These are phyloP conservation scores for Pythium vanterpoolii DNA, from an alignment of 352 stramenopile genomes.

Conservation along the genomic window DNA sequence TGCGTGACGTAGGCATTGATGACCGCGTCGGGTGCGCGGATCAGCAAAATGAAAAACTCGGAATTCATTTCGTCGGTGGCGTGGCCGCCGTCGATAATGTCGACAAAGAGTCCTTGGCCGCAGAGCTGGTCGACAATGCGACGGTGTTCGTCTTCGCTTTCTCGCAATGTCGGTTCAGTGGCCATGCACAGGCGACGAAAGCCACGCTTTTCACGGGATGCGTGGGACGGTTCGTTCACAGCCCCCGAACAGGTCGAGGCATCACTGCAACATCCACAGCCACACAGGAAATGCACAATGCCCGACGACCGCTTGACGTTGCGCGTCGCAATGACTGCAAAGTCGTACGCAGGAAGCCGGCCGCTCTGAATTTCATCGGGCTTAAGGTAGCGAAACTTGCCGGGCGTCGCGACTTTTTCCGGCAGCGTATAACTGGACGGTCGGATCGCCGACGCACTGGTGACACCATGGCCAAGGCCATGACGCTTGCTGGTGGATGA, in stretches of 20 bases:
- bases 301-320: slow-evolving; percentile 43
- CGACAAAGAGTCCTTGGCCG: slow-evolving; percentile 63
- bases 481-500: slow-evolving; percentile 1
- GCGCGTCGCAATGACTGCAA: slow-evolving; percentile 76
- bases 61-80: slow-evolving; percentile 81
- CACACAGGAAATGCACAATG: slow-evolving; percentile 35
- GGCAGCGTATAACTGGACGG: slow-evolving; percentile 30
- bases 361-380: slow-evolving; percentile 72
- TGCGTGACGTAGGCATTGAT: slow-evolving; percentile 58
- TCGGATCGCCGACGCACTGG: neutral
- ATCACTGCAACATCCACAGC: slow-evolving; percentile 26
- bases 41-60: slow-evolving; percentile 72
- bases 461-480: neutral
- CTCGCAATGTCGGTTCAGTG: slow-evolving; percentile 39
- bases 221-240: slow-evolving; percentile 9
- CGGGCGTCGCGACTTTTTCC: slow-evolving; percentile 21
- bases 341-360: slow-evolving; percentile 64
- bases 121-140: slow-evolving; percentile 77
- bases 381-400: slow-evolving; percentile 79
- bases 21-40: slow-evolving; percentile 57
- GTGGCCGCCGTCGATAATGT: slow-evolving; percentile 83
- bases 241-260: slow-evolving; percentile 9
- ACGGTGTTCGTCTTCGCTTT: slow-evolving; percentile 80
- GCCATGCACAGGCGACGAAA: slow-evolving; percentile 67
- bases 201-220: slow-evolving; percentile 23